Evolutionary conservation across 2,329 filamentous ascomycete genomes (phyloP), one percentile per base, ranked within the genome.

Genomic region (Aureobasidium mangrovei): DNA sequence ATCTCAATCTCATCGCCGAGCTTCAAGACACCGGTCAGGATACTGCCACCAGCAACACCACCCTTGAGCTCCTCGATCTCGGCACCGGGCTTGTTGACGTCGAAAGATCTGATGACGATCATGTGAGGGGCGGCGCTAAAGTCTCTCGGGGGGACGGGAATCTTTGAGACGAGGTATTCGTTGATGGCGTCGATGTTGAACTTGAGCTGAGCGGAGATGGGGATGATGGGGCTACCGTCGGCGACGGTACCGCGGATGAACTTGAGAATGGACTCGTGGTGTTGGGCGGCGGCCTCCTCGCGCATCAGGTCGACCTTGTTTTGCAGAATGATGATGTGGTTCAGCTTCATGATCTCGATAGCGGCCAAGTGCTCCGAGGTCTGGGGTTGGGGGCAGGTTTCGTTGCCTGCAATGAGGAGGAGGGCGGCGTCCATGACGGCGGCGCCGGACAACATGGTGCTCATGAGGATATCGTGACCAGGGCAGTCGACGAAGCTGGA

Each of bases 391-490:
- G 93, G 93, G 77, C 93, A 97, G 51, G 88, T 84, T 85, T 98
- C 93, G 77, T 98, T 98, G 70, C 93, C 93, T 59, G 93, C 93
- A 69, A 98, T 96, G 53, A 98, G 80, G 54, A 98, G 83, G 57
- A 98, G 82, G 18, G 93, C 93, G 61, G 93, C 93, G 74, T 98
- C 93, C 93, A 98, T 98, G 81, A 98, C 93, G 60, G 93, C 93
- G 65, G 93, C 93, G 68, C 93, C 93, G 68, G 93, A 98, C 79
- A 98, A 85, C 93, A 98, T 98, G 65, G 93, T 98, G 75, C 91
- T 97, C 93, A 98, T 98, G 72, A 98, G 91, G 90, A 98, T 98
- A 76, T 98, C 93, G 88, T 98, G 93, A 73, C 93, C 93, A 55
- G 93, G 93, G 79, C 93, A 97, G 74, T 97, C 93, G 63, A 97